Evolutionary conservation across 2,329 filamentous ascomycete genomes (phyloP).

Genomic region (Paraphaeosphaeria minitans): DNA sequence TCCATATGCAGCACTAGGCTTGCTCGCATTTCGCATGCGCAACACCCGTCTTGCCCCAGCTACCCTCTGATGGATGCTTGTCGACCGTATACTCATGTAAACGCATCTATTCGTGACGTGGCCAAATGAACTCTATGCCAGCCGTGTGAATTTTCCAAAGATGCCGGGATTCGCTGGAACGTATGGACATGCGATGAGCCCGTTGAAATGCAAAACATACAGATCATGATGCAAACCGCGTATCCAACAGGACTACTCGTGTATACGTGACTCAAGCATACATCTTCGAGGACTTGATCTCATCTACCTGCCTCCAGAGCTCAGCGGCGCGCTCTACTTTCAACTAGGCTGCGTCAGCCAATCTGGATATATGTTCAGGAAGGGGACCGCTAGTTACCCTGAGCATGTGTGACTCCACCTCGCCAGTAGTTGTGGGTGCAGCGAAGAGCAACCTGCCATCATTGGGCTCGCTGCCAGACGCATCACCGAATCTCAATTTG

Average conservation of each 20-base stretch:
- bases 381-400: constrained; percentile 53
- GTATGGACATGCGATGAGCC: neutral
- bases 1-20: neutral
- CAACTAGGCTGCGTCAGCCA: constrained; percentile 17
- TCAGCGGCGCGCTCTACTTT: constrained; percentile 17
- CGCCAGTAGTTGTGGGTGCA: constrained; percentile 58
- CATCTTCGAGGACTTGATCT: neutral
- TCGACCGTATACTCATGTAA: constrained; percentile 1
- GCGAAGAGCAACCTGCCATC: constrained; percentile 72
- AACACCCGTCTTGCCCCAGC: neutral
- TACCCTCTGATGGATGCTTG: neutral
- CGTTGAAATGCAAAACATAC: constrained; percentile 6
- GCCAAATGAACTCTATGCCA: neutral
- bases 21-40: neutral
- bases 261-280: neutral
- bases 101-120: constrained; percentile 5
- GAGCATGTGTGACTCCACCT: constrained; percentile 59
- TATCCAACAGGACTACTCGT: constrained; percentile 4
- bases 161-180: neutral
- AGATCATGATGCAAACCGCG: neutral
- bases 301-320: constrained; percentile 9
- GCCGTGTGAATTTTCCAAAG: neutral
- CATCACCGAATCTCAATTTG: constrained; percentile 76
- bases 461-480: constrained; percentile 65
- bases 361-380: neutral